Conservation (phyloP, 495 filamentous ascomycete species). For the Penicillium dipodomyicola region DNA sequence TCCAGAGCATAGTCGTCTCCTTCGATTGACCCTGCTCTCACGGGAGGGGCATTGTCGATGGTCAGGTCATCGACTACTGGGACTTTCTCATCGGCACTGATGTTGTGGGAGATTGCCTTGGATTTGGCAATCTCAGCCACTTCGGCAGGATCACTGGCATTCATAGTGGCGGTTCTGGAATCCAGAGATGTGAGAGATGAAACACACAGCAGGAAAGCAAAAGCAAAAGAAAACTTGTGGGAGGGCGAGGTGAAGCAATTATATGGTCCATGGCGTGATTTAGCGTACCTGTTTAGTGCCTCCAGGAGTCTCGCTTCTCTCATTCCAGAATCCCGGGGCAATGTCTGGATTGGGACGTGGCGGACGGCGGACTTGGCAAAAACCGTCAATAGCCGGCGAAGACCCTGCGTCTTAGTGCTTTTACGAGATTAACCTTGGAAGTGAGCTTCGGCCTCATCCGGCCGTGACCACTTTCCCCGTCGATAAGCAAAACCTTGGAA, state of each 20-base stretch:
- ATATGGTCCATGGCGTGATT: constrained; percentile 1
- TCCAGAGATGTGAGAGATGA: not conserved
- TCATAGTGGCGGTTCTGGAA: constrained; percentile 24
- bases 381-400: constrained; percentile 22
- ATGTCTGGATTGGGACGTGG: constrained; percentile 13
- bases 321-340: constrained; percentile 14
- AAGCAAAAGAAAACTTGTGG: not conserved
- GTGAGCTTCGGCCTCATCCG: constrained; percentile 8
- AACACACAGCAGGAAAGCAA: constrained; percentile 6
- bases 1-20: constrained; percentile 13
- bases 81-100: constrained; percentile 17
- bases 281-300: not conserved
- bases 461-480: not conserved
- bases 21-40: not conserved
- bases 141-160: constrained; percentile 32
- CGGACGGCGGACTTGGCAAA: not conserved
- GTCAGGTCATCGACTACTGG: constrained; percentile 9
- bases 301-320: not conserved
- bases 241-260: not conserved
- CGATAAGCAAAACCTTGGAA: not conserved
- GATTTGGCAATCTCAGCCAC: constrained; percentile 31
- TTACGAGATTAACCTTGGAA: not conserved
- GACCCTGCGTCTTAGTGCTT: constrained; percentile 3
- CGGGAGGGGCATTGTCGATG: constrained; percentile 13
- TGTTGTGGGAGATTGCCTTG: constrained; percentile 23